Evolutionary conservation across 495 filamentous ascomycete genomes (phyloP).

Genomic region (Penicillium simplicissimum): DNA sequence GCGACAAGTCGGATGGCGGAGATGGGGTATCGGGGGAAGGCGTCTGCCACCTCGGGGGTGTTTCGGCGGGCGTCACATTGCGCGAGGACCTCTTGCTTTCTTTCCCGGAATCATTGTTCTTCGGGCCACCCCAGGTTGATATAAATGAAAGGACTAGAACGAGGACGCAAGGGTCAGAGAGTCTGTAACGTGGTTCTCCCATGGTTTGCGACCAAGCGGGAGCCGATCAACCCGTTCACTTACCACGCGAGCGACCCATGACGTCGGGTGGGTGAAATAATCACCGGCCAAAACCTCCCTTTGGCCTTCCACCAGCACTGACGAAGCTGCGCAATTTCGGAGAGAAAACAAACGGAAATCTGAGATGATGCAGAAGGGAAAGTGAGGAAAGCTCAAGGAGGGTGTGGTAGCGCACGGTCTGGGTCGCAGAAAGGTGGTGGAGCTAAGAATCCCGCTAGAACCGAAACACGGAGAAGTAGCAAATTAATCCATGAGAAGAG

Average conservation of each 20-base stretch:
- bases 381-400: not conserved
- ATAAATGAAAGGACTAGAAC: slow-evolving; percentile 64
- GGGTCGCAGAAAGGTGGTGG: not conserved
- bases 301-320: slow-evolving; percentile 8
- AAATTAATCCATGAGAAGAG: slow-evolving; percentile 14
- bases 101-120: slow-evolving; percentile 33
- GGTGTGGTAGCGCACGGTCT: slow-evolving; percentile 15
- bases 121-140: slow-evolving; percentile 53
- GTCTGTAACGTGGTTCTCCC: slow-evolving; percentile 16
- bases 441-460: slow-evolving; percentile 8
- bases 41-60: slow-evolving; percentile 37
- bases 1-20: slow-evolving; percentile 34
- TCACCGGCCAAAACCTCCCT: slow-evolving; percentile 12
- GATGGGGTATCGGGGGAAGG: slow-evolving; percentile 43
- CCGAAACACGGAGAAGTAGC: slow-evolving; percentile 9
- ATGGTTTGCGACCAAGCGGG: slow-evolving; percentile 14
- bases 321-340: slow-evolving; percentile 13
- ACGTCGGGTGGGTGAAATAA: slow-evolving; percentile 19
- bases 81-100: slow-evolving; percentile 34
- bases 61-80: slow-evolving; percentile 25
- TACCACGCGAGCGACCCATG: slow-evolving; percentile 50
- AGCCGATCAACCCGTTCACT: slow-evolving; percentile 21
- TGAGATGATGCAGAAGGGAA: slow-evolving; percentile 2
- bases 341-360: not conserved
- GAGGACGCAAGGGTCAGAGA: slow-evolving; percentile 31